These are phyloP conservation scores for Fusarium stilboides DNA, from an alignment of 2,329 filamentous ascomycete species.

Conservation along the genomic window DNA sequence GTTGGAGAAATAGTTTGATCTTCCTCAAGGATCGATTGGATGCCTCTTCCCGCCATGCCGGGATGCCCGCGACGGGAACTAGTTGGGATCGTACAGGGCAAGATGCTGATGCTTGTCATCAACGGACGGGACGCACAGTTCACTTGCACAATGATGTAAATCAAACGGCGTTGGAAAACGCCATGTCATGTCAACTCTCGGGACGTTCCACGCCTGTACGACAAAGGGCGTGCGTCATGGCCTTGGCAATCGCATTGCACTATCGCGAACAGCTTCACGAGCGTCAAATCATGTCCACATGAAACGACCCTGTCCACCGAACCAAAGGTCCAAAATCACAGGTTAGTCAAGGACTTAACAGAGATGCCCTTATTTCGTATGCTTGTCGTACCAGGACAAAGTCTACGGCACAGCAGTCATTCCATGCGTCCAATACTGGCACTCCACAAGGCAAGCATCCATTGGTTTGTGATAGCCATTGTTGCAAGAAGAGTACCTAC, in stretches of 20 bases:
- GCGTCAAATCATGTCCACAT: slow-evolving; percentile 7
- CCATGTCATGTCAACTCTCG: neutral
- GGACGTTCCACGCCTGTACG: slow-evolving; percentile 3
- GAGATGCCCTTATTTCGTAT: neutral
- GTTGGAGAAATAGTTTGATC: slow-evolving; percentile 15
- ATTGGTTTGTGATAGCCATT: slow-evolving; percentile 34
- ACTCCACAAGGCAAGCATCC: slow-evolving; percentile 2
- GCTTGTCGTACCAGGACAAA: neutral
- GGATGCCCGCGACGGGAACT: slow-evolving; percentile 43
- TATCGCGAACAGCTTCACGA: slow-evolving; percentile 27
- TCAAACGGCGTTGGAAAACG: slow-evolving; percentile 3
- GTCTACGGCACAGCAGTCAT: slow-evolving; percentile 11
- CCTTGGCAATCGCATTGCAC: slow-evolving; percentile 14
- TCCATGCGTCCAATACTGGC: slow-evolving; percentile 10
- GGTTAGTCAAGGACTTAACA: slow-evolving; percentile 3
- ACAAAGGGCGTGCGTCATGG: slow-evolving; percentile 28
- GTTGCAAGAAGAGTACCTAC: neutral
- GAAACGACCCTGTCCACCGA: slow-evolving; percentile 4
- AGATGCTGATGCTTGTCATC: slow-evolving; percentile 25
- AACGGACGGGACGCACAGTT: slow-evolving; percentile 24
- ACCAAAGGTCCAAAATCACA: slow-evolving; percentile 29
- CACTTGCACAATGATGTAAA: slow-evolving; percentile 12
- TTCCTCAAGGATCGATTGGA: slow-evolving; percentile 44
- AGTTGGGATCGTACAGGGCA: slow-evolving; percentile 43
- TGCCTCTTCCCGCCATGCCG: slow-evolving; percentile 43